Conservation (phyloP, 2,329 filamentous ascomycete genomes). For the Paraphoma sp. region DNA sequence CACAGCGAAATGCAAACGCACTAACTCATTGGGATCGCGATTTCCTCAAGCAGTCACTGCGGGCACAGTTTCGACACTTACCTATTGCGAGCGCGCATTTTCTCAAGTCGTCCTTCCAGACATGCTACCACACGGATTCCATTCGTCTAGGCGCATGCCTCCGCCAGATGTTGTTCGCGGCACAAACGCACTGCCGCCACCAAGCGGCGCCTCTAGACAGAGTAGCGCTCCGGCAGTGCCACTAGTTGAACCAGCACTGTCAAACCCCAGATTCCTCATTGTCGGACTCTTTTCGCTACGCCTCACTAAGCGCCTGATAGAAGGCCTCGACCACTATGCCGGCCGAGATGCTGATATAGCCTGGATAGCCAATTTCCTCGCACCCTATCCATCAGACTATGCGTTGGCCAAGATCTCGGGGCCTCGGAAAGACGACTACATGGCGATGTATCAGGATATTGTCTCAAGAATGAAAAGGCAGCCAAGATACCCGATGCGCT, state of each 20-base stretch:
- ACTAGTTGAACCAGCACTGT: background rate
- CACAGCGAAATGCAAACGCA: too few relatives aligned
- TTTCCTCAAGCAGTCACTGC: too few relatives aligned
- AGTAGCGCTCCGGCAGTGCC: background rate
- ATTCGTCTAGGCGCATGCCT: background rate
- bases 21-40: too few relatives aligned
- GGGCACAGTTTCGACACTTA: too few relatives aligned
- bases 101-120: background rate
- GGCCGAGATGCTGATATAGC: conserved; percentile 16
- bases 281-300: conserved; percentile 35
- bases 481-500: conserved; percentile 20
- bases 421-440: conserved; percentile 16
- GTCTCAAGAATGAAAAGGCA: conserved; percentile 32
- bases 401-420: conserved; percentile 28
- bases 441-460: conserved; percentile 19
- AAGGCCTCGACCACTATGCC: conserved; percentile 20
- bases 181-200: background rate
- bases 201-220: background rate
- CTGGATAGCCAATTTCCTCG: conserved; percentile 30
- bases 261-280: conserved; percentile 23
- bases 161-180: too few relatives aligned
- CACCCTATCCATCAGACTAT: conserved; percentile 12
- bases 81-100: too few relatives aligned
- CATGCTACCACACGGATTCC: conserved; percentile 1
- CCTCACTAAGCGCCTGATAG: conserved; percentile 21